Evolutionary conservation across 2,329 filamentous ascomycete genomes (phyloP).

Genomic region (Trichoderma sp.): DNA sequence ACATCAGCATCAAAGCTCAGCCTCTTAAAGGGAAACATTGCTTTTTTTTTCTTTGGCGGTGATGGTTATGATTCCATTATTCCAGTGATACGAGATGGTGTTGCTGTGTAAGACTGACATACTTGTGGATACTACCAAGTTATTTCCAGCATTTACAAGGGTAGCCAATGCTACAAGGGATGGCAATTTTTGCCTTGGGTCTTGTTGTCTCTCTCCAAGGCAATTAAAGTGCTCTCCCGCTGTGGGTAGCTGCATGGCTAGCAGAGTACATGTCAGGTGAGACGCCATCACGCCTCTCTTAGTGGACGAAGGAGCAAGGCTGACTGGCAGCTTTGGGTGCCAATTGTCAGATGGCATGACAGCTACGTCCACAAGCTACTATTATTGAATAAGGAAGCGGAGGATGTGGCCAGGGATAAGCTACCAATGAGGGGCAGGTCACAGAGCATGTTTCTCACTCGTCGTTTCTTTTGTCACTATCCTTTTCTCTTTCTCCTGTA

Average conservation of each 20-base stretch:
- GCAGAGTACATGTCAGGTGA: conserved; percentile 9
- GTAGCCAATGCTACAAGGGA: not conserved
- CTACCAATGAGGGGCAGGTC: not conserved
- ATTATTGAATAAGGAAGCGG: not conserved
- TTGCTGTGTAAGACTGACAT: not conserved
- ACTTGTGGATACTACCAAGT: not conserved
- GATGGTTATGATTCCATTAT: not conserved
- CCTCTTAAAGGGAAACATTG: not conserved
- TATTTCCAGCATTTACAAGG: not conserved
- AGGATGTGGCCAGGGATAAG: not conserved
- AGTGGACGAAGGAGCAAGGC: not conserved
- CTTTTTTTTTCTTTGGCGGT: not conserved
- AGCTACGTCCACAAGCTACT: not conserved
- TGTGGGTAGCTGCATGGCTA: not conserved
- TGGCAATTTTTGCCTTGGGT: not conserved
- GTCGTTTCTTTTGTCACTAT: not conserved
- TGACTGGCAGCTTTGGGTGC: not conserved
- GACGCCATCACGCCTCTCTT: not conserved
- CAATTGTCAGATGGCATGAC: conserved; percentile 13
- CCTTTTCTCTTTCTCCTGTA: not conserved
- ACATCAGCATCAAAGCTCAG: not conserved
- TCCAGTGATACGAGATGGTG: not conserved
- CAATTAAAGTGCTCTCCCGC: not conserved
- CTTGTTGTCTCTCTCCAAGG: not conserved
- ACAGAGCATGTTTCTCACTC: not conserved